phyloP scores from a whole-genome alignment of 495 filamentous ascomycete genomes.

The Trypethelium eluteriae region DNA sequence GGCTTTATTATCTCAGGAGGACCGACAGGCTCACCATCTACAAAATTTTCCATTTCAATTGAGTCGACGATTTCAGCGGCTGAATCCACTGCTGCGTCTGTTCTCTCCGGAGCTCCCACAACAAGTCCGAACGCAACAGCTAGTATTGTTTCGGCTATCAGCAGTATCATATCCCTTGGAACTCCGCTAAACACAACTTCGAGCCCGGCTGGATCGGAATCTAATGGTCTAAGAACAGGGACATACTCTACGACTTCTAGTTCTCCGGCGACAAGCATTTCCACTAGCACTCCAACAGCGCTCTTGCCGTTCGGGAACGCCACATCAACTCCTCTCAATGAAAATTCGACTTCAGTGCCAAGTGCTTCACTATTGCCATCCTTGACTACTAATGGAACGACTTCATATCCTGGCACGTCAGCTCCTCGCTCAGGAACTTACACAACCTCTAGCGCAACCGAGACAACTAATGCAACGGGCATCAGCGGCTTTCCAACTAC shows the following conservation, averaged over 20 bases:
- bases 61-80: not conserved
- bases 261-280: not conserved
- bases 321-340: not conserved
- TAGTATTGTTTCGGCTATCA: not conserved
- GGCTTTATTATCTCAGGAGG: not conserved
- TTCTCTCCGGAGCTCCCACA: not conserved
- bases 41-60: not conserved
- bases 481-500: not conserved
- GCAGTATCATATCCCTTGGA: not conserved
- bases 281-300: not conserved
- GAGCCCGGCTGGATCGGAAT: not conserved
- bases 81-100: not conserved
- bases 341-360: not conserved
- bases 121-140: not conserved
- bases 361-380: not conserved
- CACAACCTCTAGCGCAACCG: not conserved
- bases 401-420: not conserved
- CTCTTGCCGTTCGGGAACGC: not conserved
- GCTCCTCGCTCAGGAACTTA: not conserved
- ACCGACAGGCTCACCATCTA: not conserved
- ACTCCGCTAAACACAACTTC: not conserved
- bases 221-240: not conserved
- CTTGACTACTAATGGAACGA: not conserved
- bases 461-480: not conserved
- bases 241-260: constrained; percentile 1